phyloP scores from a whole-genome alignment of 1,284 basidiomycete species.

The Xanthoconium separans region DNA sequence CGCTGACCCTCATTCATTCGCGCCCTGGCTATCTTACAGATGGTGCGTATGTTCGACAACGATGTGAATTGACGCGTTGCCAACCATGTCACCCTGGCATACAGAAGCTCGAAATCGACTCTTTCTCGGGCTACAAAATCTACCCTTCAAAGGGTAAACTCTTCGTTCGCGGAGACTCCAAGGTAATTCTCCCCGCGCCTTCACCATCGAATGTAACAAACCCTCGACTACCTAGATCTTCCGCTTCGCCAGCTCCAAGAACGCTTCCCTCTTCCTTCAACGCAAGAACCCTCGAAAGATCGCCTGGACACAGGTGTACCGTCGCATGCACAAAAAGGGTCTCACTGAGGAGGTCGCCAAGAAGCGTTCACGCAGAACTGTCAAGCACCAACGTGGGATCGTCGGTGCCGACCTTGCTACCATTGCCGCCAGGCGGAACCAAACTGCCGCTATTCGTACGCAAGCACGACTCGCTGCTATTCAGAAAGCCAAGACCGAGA shows the following conservation, averaged over 20 bases:
- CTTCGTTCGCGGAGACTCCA: slow-evolving; percentile 95
- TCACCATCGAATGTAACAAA: background rate
- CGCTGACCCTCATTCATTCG: slow-evolving; percentile 24
- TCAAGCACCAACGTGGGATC: slow-evolving; percentile 98
- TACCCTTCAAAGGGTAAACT: slow-evolving; percentile 96
- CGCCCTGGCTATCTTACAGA: slow-evolving; percentile 34
- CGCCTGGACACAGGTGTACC: slow-evolving; percentile 96
- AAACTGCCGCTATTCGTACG: slow-evolving; percentile 83
- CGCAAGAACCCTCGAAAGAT: slow-evolving; percentile 99
- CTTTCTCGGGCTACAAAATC: slow-evolving; percentile 94
- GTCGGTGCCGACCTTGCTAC: slow-evolving; percentile 93
- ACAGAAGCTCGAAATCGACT: slow-evolving; percentile 97
- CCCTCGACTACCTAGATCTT: slow-evolving; percentile 62
- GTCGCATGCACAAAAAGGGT: slow-evolving; percentile 99
- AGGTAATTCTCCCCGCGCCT: slow-evolving; percentile 53
- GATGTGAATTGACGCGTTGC: background rate
- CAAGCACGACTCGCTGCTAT: slow-evolving; percentile 85
- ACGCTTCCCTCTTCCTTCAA: slow-evolving; percentile 96
- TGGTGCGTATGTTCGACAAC: slow-evolving; percentile 42
- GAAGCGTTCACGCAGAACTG: slow-evolving; percentile 96
- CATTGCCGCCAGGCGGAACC: slow-evolving; percentile 90
- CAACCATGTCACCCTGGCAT: slow-evolving; percentile 35
- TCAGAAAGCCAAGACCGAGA: slow-evolving; percentile 89
- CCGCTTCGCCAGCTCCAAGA: slow-evolving; percentile 89
- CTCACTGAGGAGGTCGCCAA: slow-evolving; percentile 98